Evolutionary conservation across 2,329 filamentous ascomycete species (phyloP).

Genomic region (Teratosphaeria destructans): DNA sequence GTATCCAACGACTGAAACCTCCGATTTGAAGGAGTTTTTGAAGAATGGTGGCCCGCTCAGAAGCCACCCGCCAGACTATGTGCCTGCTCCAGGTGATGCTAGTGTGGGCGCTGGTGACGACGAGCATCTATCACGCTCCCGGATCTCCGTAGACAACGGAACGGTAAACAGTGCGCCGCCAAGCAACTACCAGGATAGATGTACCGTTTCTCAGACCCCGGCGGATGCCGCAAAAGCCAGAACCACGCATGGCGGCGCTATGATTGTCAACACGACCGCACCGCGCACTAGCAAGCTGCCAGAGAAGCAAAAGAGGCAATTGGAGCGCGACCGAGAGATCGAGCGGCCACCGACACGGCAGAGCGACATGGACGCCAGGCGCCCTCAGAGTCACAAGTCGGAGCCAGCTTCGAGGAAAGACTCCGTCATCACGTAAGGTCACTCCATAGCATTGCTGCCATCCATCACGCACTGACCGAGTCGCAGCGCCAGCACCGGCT

Average conservation of each 20-base stretch:
- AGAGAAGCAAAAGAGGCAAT: not conserved
- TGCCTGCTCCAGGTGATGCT: not conserved
- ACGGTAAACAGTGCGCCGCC: not conserved
- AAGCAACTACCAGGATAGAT: not conserved
- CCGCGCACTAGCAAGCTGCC: not conserved
- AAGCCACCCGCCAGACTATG: conserved; percentile 14
- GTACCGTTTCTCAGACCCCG: not conserved
- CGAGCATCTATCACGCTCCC: not conserved
- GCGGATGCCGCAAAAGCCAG: not conserved
- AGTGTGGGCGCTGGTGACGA: not conserved
- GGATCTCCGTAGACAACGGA: not conserved
- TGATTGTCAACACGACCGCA: conserved; percentile 1
- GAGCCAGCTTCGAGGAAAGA: conserved; percentile 4
- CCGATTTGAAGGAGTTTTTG: conserved; percentile 17
- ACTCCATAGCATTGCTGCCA: not conserved
- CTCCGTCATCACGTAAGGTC: conserved; percentile 7
- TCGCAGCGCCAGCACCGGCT: conserved; percentile 8
- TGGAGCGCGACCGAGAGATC: not conserved
- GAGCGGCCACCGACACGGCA: not conserved
- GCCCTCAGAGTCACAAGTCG: not conserved
- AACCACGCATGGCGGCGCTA: conserved; percentile 1
- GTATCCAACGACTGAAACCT: conserved; percentile 5
- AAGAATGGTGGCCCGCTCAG: conserved; percentile 13
- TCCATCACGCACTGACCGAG: not conserved
- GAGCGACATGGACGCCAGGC: not conserved